Evolutionary conservation across 2,329 filamentous ascomycete species (phyloP), one percentile per base, ranked within the genome.

Genomic region (Sphaerulina vaccinii): DNA sequence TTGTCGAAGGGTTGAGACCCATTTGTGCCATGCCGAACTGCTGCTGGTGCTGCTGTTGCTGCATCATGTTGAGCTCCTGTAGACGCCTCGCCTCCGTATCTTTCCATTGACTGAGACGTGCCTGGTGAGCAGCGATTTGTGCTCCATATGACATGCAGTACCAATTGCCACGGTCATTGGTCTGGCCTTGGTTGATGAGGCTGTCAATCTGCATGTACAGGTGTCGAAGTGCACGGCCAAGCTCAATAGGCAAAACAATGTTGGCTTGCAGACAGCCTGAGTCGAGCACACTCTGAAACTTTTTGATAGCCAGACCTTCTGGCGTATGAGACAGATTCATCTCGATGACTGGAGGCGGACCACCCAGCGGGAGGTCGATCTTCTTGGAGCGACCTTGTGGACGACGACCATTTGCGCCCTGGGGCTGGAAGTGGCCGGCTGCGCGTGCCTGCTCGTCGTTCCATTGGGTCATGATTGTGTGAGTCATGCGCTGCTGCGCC

Each of bases 161-260:
- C 64, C 64, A 68, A 9, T 55, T 49, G 5, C 8, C 37, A 3
- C 54, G 49, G 23, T 60, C 55, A 8, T 53, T 51, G 27, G 57
- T 53, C 16, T 55, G 44, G 23, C 54, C 57, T 38, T 64, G 62
- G 39, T 68, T 67, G 59, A 68, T 68, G 35, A 68, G 53, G 24
- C 62, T 61, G 39, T 67, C 65, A 22, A 68, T 65, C 52, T 68
- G 66, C 55, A 62, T 64, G 54, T 68, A 68, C 39, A 68, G 49
- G 18, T 59, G 59, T n/a, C 59, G 54, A 19, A 66, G 56, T 23
- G 64, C 62, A 22, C 47, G 54, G n/a, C 62, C 55, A 7, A 68
- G 54, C 27, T 58, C 55, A 7, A 50, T 40, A 11, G 61, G 62
- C 19, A 64, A 39, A 4, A 54, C 49, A 9, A 52, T 58, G 33